Evolutionary conservation across 768 basidiomycete species (phyloP).

Genomic region (Trametopsis cervina): DNA sequence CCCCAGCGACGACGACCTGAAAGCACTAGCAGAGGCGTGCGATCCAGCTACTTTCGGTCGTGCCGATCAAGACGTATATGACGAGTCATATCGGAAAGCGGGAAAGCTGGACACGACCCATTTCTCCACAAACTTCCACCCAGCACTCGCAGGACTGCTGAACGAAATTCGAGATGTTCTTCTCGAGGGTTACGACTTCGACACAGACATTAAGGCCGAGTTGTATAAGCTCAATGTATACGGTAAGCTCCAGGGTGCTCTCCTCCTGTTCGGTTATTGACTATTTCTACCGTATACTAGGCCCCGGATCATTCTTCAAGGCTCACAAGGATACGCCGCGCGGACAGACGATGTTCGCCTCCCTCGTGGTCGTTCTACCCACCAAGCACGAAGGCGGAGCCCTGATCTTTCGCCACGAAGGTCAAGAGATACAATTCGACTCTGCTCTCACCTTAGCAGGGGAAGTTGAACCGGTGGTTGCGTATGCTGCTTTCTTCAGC

Average conservation of each 20-base stretch:
- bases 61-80: too few relatives aligned
- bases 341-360: conserved; percentile 28
- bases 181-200: conserved; percentile 6
- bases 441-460: conserved; percentile 14
- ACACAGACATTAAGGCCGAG: conserved; percentile 13
- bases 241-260: conserved; percentile 9
- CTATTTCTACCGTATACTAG: conserved; percentile 2
- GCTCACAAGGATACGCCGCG: conserved; percentile 23
- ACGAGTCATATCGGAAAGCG: conserved; percentile 19
- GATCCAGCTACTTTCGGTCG: too few relatives aligned
- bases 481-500: conserved; percentile 34
- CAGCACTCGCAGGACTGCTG: conserved; percentile 7
- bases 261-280: not conserved
- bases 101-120: conserved; percentile 18
- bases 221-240: conserved; percentile 25
- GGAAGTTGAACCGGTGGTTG: conserved; percentile 14
- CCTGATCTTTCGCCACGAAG: conserved; percentile 24
- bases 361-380: conserved; percentile 42
- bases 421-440: conserved; percentile 27
- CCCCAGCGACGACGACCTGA: conserved; percentile 4
- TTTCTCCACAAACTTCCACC: conserved; percentile 16
- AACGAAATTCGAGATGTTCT: conserved; percentile 6
- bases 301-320: conserved; percentile 22
- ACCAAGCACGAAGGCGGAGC: conserved; percentile 37
- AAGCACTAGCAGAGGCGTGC: conserved; percentile 13